Base-by-base conservation (phyloP, 768 basidiomycete genomes). In the Porphyrellus cyaneotinctus region DNA sequence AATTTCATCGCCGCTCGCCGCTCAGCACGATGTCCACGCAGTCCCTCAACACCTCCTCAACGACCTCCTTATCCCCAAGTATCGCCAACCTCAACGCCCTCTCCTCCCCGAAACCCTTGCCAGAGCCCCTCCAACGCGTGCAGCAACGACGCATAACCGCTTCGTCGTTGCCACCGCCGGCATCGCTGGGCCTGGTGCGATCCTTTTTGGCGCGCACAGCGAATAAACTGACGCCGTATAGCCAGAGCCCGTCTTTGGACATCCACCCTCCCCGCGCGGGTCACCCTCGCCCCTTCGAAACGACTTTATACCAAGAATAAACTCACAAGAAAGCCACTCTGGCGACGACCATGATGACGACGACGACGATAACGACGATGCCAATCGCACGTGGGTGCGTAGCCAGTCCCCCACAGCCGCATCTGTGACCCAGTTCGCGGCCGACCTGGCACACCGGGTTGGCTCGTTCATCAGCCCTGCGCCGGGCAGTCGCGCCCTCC, bases 261-360 rank as follows among this genome's bases (percentile, higher is more conserved):
- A 71, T 17, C 70, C 67, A 43, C 58, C 55, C 32, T 57, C 66
- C 20, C 69, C 67, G 18, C 65, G 64, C 53, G 74, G 87, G 32
- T 83, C 87, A 8, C 82, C 82, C 14, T 90, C 88, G 13, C 88
- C 88, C 13, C 79, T 91, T 9, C 77, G 88, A 13, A 84, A 88
- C 58, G 78, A 77, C 28, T 79, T 78, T 58, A 69, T 79, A 13
- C 75, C 80, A 58, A 47, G 62, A 59, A 56, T 65, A 57, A 77
- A 82, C 56, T 81, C 83, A 8, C 78, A 80, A 43, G 76, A 74
- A n/a, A 72, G 79, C 43, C 75, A 72, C 4, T 70, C 69, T 37
- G 70, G 68, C 37, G 75, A 78, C 35, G 77, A 75, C 39, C 3
- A 44, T 37, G 65, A 60, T 15, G 74, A 74, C 20, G 73, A 73